Evolutionary conservation across 805 yeast genomes (phyloP), one percentile per base, ranked within the genome.

Genomic region (Cyberlindnera galapagoensis): DNA sequence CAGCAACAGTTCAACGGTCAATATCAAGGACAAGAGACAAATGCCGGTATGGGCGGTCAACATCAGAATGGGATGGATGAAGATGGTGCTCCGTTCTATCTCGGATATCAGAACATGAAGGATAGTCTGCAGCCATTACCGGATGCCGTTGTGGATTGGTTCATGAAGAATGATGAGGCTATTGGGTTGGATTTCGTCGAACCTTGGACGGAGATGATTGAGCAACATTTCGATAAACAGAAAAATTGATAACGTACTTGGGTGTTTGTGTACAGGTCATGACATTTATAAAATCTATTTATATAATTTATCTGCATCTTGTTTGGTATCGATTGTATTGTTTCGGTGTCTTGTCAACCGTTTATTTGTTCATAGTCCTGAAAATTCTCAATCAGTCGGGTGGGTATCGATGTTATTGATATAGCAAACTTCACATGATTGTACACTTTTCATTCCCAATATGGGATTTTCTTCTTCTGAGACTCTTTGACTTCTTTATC

Each of bases 141-240:
- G 7, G 54, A 52, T 28, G 59, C 60, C 12, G 60, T 71, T 10
- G 62, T 69, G 26, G 71, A 71, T 39, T 72, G 76, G 74, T 71
- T 72, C 35, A 52, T 67, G 25, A 57, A 59, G 20, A 51, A 49
- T 24, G 67, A 69, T 38, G 69, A 62, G 31, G 62, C 67, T 27
- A 63, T 72, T 15, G 80, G 80, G 11, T 50, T 73, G 29, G 76
- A 71, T 34, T 73, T 73, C 42, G 80, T 79, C 18, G 88, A 78
- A 23, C 85, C 85, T 3, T 81, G 87, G 78, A 80, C 90, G 0
- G 84, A 79, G 50, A 76, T 80, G 72, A 70, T 81, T 25, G 90
- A 80, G 50, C 78, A 75, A 43, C 84, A 77, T 35, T 32, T 69
- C 28, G 53, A 46, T 17, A 51, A 48, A 29, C 44, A 46, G 19